Conservation (phyloP, 1,284 basidiomycete genomes). For the Ceratobasidium sp. region DNA sequence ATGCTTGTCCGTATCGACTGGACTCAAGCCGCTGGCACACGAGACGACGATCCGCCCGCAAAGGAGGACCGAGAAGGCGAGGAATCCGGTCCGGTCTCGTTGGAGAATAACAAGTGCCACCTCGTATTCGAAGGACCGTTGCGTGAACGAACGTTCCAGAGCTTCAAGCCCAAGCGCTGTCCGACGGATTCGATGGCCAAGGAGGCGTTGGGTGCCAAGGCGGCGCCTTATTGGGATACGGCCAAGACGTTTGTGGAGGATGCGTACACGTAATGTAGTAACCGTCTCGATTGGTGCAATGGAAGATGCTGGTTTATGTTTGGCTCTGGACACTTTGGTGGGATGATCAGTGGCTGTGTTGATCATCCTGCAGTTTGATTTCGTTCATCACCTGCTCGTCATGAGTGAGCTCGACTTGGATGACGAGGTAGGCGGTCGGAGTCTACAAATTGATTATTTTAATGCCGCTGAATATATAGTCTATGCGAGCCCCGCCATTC, state of each 20-base stretch:
- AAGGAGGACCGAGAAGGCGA: constrained; percentile 56
- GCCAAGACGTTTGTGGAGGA: constrained; percentile 70
- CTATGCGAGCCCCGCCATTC: constrained; percentile 52
- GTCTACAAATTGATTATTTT: not conserved
- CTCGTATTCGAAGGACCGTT: constrained; percentile 93
- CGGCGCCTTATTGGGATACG: constrained; percentile 93
- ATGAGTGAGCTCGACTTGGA: not conserved
- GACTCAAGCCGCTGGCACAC: constrained; percentile 88
- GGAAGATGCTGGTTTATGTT: not conserved
- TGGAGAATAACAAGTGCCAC: constrained; percentile 88
- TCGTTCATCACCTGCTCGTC: not conserved
- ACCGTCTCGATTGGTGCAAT: not conserved
- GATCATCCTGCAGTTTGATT: constrained; percentile 4
- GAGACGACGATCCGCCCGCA: constrained; percentile 74
- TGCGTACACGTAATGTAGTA: constrained; percentile 40
- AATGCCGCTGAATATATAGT: not conserved
- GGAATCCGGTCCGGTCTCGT: constrained; percentile 55
- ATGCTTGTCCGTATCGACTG: constrained; percentile 92
- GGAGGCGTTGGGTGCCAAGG: constrained; percentile 81
- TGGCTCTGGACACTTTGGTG: not conserved
- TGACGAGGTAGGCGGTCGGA: constrained; percentile 1
- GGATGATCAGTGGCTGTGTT: constrained; percentile 31
- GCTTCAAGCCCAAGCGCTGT: constrained; percentile 83
- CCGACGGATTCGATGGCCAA: constrained; percentile 86
- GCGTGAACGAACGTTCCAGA: constrained; percentile 80